Base-by-base conservation (phyloP, 345 rosid genomes). In the Hibiscus syriacus region DNA sequence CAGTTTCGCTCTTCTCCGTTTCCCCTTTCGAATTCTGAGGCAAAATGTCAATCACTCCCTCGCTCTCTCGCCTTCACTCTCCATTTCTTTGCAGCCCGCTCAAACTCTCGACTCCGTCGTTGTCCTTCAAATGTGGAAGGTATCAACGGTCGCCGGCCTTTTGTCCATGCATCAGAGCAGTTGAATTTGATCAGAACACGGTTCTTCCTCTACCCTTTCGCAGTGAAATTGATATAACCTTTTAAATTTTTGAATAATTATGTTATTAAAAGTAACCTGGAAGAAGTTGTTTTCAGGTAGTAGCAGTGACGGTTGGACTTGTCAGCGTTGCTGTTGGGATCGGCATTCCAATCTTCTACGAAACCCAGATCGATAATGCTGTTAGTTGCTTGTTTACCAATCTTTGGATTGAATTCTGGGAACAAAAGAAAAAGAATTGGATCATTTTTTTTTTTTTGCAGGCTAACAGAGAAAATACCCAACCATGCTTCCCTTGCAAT, bases 401-500 rank as follows among this genome's bases (percentile, higher is more conserved):
- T n/a, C n/a, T n/a, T n/a, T n/a, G n/a, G n/a, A n/a, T n/a, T n/a
- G n/a, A n/a, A n/a, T n/a, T n/a, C n/a, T n/a, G n/a, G n/a, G n/a
- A n/a, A n/a, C n/a, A n/a, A n/a, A n/a, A n/a, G n/a, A n/a, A n/a
- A n/a, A n/a, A n/a, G n/a, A n/a, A n/a, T n/a, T n/a, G n/a, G n/a
- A n/a, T n/a, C n/a, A n/a, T n/a, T n/a, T n/a, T n/a, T n/a, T 54
- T 23, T 48, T 5, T 66, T 14, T 63, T 68, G 70, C 80, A 92
- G 98, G 86, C 96, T 19, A 87, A 84, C 72, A 81, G 97, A 65
- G 97, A 88, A 1, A 93, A 90, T 41, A 90, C 94, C 0, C 98
- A 93, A 76, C 90, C 92, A 11, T 93, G 97, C 81, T 93, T 93
- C 72, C 98, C 98, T 48, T 93, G 98, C 72, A 74, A 63, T 67